phyloP scores from a whole-genome alignment of 1,139 yeast genomes.

The Pichia sp. region DNA sequence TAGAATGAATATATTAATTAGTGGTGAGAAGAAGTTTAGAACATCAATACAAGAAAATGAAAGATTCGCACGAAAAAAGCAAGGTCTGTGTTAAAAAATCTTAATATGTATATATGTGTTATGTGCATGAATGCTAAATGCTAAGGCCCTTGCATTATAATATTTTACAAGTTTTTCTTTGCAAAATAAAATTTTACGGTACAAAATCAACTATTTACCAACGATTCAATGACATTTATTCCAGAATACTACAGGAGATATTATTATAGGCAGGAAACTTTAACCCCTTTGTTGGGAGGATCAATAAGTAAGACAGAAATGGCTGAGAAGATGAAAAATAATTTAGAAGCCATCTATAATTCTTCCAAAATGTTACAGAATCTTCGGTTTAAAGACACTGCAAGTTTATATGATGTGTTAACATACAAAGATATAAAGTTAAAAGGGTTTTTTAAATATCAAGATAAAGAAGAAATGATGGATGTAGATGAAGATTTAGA shows the following conservation, averaged over 20 bases:
- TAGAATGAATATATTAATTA: too few relatives aligned
- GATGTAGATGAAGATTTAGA: background rate
- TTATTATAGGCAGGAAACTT: background rate
- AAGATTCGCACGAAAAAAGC: too few relatives aligned
- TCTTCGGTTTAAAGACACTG: slow-evolving; percentile 7
- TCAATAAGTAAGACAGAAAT: background rate
- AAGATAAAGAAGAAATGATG: background rate
- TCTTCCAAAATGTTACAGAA: slow-evolving; percentile 4
- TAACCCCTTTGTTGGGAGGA: background rate
- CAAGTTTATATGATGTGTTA: slow-evolving; percentile 7
- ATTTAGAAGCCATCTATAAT: slow-evolving; percentile 3
- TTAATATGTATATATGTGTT: too few relatives aligned
- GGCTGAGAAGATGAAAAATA: background rate
- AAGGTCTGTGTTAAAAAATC: too few relatives aligned
- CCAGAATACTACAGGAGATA: background rate
- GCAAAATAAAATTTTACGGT: too few relatives aligned
- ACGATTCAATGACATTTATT: background rate
- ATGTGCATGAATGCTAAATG: too few relatives aligned
- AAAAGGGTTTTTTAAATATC: background rate
- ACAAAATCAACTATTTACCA: too few relatives aligned
- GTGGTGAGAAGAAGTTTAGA: too few relatives aligned
- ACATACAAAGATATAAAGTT: slow-evolving; percentile 1
- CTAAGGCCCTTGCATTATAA: too few relatives aligned
- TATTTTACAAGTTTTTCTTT: background rate
- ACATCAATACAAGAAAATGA: too few relatives aligned